Evolutionary conservation across 2,329 filamentous ascomycete species (phyloP).

Genomic region (Fusarium torulosum): DNA sequence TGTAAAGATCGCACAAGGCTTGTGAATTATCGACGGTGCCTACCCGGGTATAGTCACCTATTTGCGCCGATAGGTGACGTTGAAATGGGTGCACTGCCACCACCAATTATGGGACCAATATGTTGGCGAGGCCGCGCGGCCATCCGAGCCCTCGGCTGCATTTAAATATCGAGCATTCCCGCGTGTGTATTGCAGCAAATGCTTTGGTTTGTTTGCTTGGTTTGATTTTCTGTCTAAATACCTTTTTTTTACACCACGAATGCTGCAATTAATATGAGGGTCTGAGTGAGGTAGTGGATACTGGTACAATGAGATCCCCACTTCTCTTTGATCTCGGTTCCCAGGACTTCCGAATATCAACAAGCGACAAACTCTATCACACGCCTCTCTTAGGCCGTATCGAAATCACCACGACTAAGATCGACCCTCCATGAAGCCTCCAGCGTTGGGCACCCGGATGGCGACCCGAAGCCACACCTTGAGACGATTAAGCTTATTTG

Average conservation of each 20-base stretch:
- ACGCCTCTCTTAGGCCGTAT: neutral
- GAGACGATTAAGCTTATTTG: conserved; percentile 33
- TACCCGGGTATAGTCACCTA: too few species aligned
- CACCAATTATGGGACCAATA: conserved; percentile 39
- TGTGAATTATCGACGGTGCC: neutral
- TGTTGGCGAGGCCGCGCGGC: conserved; percentile 41
- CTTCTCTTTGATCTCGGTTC: neutral
- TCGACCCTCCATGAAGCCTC: neutral
- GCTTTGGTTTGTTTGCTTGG: neutral
- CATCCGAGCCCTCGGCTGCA: conserved; percentile 13
- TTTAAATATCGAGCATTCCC: conserved; percentile 28
- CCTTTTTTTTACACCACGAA: neutral
- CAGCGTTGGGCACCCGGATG: conserved; percentile 1
- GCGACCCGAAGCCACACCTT: conserved; percentile 29
- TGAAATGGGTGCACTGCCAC: conserved; percentile 41
- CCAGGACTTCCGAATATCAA: neutral
- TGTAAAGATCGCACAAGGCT: neutral
- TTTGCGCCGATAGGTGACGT: conserved; percentile 32
- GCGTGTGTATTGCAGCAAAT: neutral
- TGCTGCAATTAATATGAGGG: neutral
- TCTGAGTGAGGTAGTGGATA: neutral
- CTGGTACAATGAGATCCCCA: neutral
- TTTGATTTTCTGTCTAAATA: neutral
- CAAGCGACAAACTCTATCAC: neutral
- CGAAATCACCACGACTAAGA: neutral